Conservation (phyloP, 2,329 filamentous ascomycete genomes). For the Epicoccum nigrum region DNA sequence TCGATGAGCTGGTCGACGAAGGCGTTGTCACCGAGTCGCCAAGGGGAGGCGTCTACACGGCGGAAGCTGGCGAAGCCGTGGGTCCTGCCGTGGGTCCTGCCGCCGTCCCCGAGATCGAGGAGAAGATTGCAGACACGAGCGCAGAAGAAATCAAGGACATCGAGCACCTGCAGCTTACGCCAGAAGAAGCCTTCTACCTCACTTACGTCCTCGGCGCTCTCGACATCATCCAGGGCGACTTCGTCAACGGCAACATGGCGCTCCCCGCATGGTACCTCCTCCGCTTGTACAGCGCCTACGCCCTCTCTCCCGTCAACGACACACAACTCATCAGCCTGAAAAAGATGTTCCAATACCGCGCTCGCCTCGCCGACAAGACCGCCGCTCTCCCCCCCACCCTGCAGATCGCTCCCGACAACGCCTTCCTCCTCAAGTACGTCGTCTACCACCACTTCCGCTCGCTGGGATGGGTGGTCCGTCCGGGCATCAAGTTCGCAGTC, state of each 20-base stretch:
- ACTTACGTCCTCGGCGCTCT: constrained; percentile 79
- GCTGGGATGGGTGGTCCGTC: constrained; percentile 90
- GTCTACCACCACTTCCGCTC: constrained; percentile 97
- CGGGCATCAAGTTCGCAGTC: constrained; percentile 91
- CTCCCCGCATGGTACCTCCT: constrained; percentile 36
- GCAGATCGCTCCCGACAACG: constrained; percentile 72
- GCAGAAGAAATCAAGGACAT: constrained; percentile 48
- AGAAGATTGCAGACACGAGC: constrained; percentile 13
- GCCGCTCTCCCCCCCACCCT: constrained; percentile 16
- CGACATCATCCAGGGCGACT: constrained; percentile 65
- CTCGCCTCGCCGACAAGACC: constrained; percentile 13
- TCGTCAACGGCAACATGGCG: constrained; percentile 51
- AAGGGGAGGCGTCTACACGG: constrained; percentile 26
- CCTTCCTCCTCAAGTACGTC: constrained; percentile 84
- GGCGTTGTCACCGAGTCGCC: constrained; percentile 27
- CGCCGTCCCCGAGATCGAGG: constrained; percentile 22
- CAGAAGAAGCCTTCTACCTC: constrained; percentile 92
- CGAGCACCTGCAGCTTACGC: constrained; percentile 90
- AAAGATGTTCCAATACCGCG: constrained; percentile 21
- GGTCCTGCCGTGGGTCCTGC: constrained; percentile 14
- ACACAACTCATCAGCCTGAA: constrained; percentile 13
- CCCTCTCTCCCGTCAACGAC: constrained; percentile 62
- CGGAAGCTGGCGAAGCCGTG: constrained; percentile 20
- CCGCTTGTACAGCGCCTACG: constrained; percentile 69
- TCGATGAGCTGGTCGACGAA: constrained; percentile 40